Base-by-base conservation (phyloP, 495 filamentous ascomycete genomes). In the Lepidopterella palustris region DNA sequence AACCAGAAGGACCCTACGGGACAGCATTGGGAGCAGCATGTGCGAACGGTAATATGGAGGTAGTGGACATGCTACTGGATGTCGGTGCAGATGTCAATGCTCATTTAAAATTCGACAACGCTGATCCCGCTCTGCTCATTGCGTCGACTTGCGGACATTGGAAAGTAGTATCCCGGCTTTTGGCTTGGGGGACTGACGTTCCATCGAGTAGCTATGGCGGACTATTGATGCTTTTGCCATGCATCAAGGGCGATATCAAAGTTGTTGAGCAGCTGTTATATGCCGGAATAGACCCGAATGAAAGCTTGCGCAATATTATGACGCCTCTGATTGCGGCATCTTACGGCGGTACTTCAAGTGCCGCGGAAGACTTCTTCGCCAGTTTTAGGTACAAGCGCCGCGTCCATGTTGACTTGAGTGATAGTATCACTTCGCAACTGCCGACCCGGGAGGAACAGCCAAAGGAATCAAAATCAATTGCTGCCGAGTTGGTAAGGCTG, bases 61-160 rank as follows among this genome's bases (percentile, higher is more conserved):
- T 28, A 8, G 10, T 53, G 8, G 9, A 53, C 20, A 9, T 53
- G 50, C 24, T 74, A 3, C 42, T 72, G 10, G 47, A 65, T 18
- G 42, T 35, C 15, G 55, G 57, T n/a, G 65, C 59, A 28, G 50
- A 53, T 9, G n/a, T n/a, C n/a, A n/a, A n/a, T n/a, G n/a, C n/a
- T n/a, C n/a, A n/a, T 8, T 18, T 25, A 29, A 23, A 21, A 27
- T 23, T 8, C 4, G 13, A 35, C 6, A 13, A 35, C 6, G 31
- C 13, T 6, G 13, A 35, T 35, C 13, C 13, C 6, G 31, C 31
- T 35, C 13, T 35, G 6, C 50, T 8, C 13, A 28, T 28, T 24
- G 27, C n/a, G 6, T 23, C 24, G 24, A 24, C n/a, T 53, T 9
- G 50, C 21, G 20, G 26, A 20, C 6, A 18, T 9, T 24, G 27